Conservation (phyloP, 2,329 filamentous ascomycete genomes). For the Raffaelea albimanens region DNA sequence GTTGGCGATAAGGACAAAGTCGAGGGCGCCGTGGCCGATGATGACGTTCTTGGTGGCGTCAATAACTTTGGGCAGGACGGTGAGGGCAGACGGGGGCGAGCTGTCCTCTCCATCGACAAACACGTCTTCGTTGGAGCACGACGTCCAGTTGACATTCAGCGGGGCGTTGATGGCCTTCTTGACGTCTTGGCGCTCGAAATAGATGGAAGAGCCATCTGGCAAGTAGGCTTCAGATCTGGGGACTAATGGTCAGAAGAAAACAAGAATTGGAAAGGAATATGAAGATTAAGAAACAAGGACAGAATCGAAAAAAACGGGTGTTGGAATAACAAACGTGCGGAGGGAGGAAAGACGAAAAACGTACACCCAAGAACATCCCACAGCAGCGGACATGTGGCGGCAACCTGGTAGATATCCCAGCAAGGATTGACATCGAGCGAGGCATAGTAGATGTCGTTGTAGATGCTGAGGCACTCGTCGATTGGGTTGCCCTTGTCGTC, state of each 20-base stretch:
- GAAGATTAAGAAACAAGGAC: background rate
- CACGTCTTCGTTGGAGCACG: constrained; percentile 36
- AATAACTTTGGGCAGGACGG: constrained; percentile 61
- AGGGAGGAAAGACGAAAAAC: too few relatives aligned
- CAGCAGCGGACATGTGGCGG: constrained; percentile 58
- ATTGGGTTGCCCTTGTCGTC: constrained; percentile 21
- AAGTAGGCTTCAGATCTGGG: constrained; percentile 53
- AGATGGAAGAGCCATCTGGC: constrained; percentile 56
- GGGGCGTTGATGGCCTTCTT: constrained; percentile 21
- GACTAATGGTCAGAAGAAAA: too few relatives aligned
- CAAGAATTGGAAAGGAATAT: background rate
- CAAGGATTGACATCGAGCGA: constrained; percentile 59
- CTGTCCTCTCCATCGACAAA: constrained; percentile 37
- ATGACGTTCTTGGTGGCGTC: constrained; percentile 64
- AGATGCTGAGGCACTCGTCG: constrained; percentile 47
- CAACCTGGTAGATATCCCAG: constrained; percentile 68
- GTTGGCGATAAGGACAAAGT: constrained; percentile 58
- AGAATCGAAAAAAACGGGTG: background rate
- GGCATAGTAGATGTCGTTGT: constrained; percentile 43
- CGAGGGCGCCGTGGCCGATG: constrained; percentile 62
- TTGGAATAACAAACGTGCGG: constrained; percentile 22
- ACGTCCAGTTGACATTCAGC: constrained; percentile 35
- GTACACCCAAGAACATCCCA: constrained; percentile 60
- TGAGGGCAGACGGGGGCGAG: constrained; percentile 41
- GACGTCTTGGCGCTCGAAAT: constrained; percentile 56